These are phyloP conservation scores for Heritiera fomes DNA, from an alignment of 345 rosid species.

Conservation along the genomic window DNA sequence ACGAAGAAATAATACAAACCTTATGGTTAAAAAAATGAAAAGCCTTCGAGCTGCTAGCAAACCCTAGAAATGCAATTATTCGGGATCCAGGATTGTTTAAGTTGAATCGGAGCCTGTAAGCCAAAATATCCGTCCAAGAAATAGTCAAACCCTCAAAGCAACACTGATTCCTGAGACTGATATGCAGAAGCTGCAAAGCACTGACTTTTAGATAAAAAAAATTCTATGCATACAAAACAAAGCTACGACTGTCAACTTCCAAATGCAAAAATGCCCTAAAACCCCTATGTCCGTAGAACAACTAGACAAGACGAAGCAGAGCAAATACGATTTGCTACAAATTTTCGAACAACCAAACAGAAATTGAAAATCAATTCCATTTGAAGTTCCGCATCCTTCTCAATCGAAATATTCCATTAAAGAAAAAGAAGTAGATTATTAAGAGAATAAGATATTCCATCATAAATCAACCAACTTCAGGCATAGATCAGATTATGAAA, in stretches of 20 bases:
- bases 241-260: background rate
- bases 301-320: background rate
- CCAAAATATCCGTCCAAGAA: slow-evolving; percentile 5
- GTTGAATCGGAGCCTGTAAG: slow-evolving; percentile 15
- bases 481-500: slow-evolving; percentile 22
- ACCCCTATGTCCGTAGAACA: background rate
- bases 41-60: slow-evolving; percentile 6
- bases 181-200: slow-evolving; percentile 4
- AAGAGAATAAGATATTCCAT: background rate
- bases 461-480: slow-evolving; percentile 8
- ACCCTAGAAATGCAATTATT: slow-evolving; percentile 21
- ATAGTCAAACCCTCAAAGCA: background rate
- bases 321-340: background rate
- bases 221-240: background rate
- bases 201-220: background rate
- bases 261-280: background rate
- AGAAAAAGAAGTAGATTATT: background rate
- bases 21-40: background rate
- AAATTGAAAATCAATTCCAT: background rate
- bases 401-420: background rate
- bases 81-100: slow-evolving; percentile 20
- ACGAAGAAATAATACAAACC: background rate
- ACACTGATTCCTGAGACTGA: background rate
- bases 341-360: background rate
- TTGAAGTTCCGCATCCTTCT: background rate